Conservation (phyloP, 495 filamentous ascomycete species). For the Xylaria sp. region DNA sequence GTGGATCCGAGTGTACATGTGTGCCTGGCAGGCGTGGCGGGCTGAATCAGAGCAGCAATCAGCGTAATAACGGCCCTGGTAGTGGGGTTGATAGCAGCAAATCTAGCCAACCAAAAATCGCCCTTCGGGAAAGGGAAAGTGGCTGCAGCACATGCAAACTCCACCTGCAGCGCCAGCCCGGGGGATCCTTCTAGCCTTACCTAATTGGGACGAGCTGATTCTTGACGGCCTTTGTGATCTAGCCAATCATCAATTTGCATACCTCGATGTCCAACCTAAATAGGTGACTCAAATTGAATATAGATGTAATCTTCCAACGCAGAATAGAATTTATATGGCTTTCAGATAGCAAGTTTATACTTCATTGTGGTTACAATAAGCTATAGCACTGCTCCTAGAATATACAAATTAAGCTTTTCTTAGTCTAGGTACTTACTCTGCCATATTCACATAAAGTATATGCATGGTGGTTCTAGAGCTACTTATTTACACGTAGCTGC, state of each 20-base stretch:
- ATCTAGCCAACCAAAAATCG: slow-evolving; percentile 18
- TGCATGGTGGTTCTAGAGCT: not conserved
- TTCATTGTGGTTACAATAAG: not conserved
- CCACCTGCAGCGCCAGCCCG: slow-evolving; percentile 17
- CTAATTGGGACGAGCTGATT: slow-evolving; percentile 16
- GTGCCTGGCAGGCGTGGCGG: slow-evolving; percentile 10
- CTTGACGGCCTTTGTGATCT: not conserved
- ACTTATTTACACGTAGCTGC: not conserved
- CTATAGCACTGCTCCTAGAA: not conserved
- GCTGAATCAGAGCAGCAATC: slow-evolving; percentile 22
- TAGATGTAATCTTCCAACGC: not conserved
- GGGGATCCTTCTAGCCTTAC: slow-evolving; percentile 11
- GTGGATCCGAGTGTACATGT: slow-evolving; percentile 12
- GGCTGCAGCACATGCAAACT: slow-evolving; percentile 7
- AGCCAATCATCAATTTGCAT: slow-evolving; percentile 43
- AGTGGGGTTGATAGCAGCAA: not conserved
- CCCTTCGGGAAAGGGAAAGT: slow-evolving; percentile 3
- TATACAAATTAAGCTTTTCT: not conserved
- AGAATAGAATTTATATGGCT: not conserved
- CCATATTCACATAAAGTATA: not conserved
- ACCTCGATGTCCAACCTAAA: not conserved
- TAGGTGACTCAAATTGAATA: not conserved
- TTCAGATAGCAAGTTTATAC: not conserved
- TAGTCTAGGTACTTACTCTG: not conserved
- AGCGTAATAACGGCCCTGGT: not conserved